phyloP scores from a whole-genome alignment of 306 rosid genomes.

The Casuarina glauca region DNA sequence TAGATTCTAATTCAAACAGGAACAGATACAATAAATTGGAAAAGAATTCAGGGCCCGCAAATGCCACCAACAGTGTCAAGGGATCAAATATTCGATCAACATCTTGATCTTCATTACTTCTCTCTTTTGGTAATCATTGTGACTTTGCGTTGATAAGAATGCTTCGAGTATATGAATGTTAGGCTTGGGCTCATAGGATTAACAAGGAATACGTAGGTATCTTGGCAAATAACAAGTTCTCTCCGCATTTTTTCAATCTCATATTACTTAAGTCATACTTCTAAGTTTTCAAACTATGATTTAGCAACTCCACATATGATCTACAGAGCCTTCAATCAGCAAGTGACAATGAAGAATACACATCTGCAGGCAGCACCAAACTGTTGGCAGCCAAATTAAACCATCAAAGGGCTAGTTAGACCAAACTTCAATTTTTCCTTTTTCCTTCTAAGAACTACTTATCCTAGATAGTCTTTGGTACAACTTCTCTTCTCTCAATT shows the following conservation, averaged over 20 bases:
- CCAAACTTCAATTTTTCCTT: background rate
- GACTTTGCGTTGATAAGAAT: background rate
- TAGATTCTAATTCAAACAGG: slow-evolving; percentile 1
- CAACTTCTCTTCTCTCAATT: slow-evolving; percentile 12
- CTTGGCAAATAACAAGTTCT: background rate
- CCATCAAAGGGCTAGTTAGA: slow-evolving; percentile 10
- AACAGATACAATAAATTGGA: slow-evolving; percentile 11
- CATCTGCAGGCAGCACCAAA: slow-evolving; percentile 3
- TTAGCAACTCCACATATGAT: slow-evolving; percentile 22
- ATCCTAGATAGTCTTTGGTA: background rate
- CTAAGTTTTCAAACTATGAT: slow-evolving; percentile 19
- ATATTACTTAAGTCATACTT: background rate
- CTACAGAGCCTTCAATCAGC: slow-evolving; percentile 3
- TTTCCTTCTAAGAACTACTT: background rate
- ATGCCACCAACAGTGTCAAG: background rate
- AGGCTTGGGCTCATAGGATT: background rate
- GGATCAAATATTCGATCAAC: background rate
- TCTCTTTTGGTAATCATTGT: background rate
- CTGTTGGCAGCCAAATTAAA: slow-evolving; percentile 7
- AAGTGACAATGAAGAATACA: slow-evolving; percentile 13
- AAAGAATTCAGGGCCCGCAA: background rate
- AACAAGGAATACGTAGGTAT: background rate
- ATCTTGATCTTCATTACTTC: background rate
- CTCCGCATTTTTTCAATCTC: slow-evolving; percentile 6
- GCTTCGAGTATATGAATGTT: background rate